Base-by-base conservation (phyloP, 2,329 filamentous ascomycete genomes). In the Fonsecaea erecta region DNA sequence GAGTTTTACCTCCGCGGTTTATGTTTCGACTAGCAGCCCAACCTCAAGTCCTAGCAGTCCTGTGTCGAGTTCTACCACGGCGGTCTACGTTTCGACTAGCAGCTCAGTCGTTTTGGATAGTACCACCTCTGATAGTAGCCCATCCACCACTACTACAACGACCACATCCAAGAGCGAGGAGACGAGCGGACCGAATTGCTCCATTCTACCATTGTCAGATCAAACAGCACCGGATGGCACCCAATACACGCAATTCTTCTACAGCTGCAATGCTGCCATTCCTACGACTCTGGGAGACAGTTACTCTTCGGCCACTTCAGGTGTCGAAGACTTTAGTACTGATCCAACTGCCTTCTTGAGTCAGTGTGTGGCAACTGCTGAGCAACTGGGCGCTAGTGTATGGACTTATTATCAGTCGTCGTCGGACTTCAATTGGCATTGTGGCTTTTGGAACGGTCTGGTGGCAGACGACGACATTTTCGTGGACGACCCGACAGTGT, bases 241-340 rank as follows among this genome's bases (percentile, higher is more conserved):
- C 35, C 57, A 60, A 35, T 60, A 60, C 46, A 60, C 57, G 30
- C 57, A 60, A 52, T 60, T 60, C 57, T 60, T 60, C 46, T 60
- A 60, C 32, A 60, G 57, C 9, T 60, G 57, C 14, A 28, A 26
- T 35, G 57, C 57, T 5, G 57, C 57, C 43, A 60, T 60, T 52
- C 57, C 57, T 5, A 28, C n/a, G 24, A 28, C 40, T 18, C 57
- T 60, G n/a, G 57, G 57, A 28, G 37, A 11, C 28, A 60, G 28
- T 12, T 30, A 60, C 28, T 52, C 57, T 16, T 16, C 32, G 3
- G 57, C 46, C 18, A 60, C 57, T 52, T 52, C 57, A 52, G 57
- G 57, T 5, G 28, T 37, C 28, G 57, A 18, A 37, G 57, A 26
- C 18, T 60, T 37, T 35, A 37, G 30, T 46, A 37, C 14, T 3